These are phyloP conservation scores for Didymellaceae sp. DNA, from an alignment of 2,329 filamentous ascomycete species.

Conservation along the genomic window DNA sequence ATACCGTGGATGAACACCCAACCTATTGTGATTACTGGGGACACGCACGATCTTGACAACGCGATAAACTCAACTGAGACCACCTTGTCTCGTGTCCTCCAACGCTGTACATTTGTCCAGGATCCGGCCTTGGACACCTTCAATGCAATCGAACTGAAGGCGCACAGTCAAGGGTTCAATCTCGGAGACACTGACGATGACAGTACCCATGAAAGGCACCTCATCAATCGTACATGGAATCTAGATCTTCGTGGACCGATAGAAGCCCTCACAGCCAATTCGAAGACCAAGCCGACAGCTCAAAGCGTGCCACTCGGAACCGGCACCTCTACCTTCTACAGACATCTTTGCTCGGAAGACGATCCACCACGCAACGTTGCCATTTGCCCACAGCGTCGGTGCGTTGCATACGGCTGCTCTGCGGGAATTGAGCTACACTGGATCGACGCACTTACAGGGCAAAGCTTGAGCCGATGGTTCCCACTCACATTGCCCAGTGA, in stretches of 20 bases:
- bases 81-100: not conserved
- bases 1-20: conserved; percentile 15
- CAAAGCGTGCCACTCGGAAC: conserved; percentile 37
- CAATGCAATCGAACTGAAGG: conserved; percentile 36
- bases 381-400: conserved; percentile 68
- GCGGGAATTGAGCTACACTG: conserved; percentile 70
- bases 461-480: conserved; percentile 63
- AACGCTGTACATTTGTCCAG: conserved; percentile 4
- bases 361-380: conserved; percentile 70
- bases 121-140: conserved; percentile 19
- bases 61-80: conserved; percentile 12
- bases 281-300: not conserved
- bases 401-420: conserved; percentile 70
- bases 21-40: conserved; percentile 20
- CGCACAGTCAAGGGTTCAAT: conserved; percentile 29
- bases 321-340: conserved; percentile 52
- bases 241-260: conserved; percentile 26
- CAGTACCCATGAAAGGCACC: conserved; percentile 28
- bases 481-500: conserved; percentile 62
- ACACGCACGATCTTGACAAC: conserved; percentile 14
- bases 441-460: conserved; percentile 57
- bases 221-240: conserved; percentile 43
- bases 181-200: conserved; percentile 33
- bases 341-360: conserved; percentile 64
- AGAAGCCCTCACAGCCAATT: not conserved